A percentile compares a stretch with the other conserved stretches of the same genome.
These are phyloP conservation scores for Sphagnum magellanicum DNA, from an alignment of 228 moss, liverwort and hornwort genomes.

Conservation along the genomic window DNA sequence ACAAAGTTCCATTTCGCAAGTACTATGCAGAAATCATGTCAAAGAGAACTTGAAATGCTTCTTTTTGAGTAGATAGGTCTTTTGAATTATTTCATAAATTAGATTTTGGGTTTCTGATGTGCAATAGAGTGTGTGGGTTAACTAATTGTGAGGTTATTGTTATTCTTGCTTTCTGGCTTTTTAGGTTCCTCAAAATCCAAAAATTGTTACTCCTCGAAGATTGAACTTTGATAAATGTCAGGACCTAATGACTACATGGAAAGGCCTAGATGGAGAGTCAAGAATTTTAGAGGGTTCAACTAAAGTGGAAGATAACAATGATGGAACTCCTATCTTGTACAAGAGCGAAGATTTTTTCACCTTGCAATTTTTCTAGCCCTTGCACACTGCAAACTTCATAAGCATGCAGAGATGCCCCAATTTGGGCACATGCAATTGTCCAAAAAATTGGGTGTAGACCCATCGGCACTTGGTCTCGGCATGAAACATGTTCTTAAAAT, in stretches of 20 bases:
- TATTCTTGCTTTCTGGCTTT: no score
- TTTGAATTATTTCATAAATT: no score
- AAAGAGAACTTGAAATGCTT: no score
- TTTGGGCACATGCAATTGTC: conserved; percentile 45
- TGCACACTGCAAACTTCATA: conserved; percentile 33
- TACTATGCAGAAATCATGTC: no score
- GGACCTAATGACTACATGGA: conserved; percentile 52
- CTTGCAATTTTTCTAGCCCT: conserved; percentile 36
- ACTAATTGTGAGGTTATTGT: no score
- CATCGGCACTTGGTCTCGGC: conserved; percentile 21
- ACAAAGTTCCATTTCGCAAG: no score
- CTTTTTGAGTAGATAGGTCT: no score
- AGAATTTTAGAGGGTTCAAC: conserved; percentile 55
- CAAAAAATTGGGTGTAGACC: conserved; percentile 23
- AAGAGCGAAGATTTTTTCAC: conserved; percentile 53
- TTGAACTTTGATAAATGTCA: conserved; percentile 52
- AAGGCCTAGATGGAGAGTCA: conserved; percentile 55
- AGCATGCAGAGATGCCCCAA: conserved; percentile 98
- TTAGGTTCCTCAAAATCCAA: conserved; percentile 27
- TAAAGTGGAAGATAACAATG: conserved; percentile 28
- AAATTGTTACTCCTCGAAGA: conserved; percentile 24
- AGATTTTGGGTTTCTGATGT: no score
- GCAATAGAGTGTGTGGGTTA: no score
- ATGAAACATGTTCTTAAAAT: conserved; percentile 78
- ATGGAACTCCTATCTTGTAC: conserved; percentile 62